A percentile compares a stretch with the other conserved stretches of the same genome.
Conservation (phyloP, 1,139 yeast species). For the Pichia sp. region DNA sequence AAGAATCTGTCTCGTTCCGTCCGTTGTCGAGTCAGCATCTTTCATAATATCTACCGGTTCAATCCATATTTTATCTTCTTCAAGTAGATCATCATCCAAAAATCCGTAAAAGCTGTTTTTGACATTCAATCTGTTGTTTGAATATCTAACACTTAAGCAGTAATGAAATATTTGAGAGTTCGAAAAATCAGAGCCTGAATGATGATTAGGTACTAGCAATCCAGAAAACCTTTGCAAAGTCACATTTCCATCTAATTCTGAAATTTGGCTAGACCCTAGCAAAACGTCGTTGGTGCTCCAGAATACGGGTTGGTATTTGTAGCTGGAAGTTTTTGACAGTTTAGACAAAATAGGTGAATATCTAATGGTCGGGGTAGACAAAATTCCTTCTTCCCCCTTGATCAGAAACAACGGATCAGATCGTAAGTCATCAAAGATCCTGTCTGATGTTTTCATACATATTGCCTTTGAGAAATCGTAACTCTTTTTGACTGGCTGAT, state of each 20-base stretch:
- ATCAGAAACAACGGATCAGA: slow-evolving; percentile 36
- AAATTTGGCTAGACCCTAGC: slow-evolving; percentile 7
- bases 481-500: neutral
- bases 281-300: slow-evolving; percentile 15
- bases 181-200: slow-evolving; percentile 16
- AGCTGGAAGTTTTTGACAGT: neutral
- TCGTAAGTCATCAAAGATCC: slow-evolving; percentile 61
- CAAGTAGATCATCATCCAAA: slow-evolving; percentile 34
- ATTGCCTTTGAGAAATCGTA: slow-evolving; percentile 15
- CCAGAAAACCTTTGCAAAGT: slow-evolving; percentile 22
- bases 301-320: slow-evolving; percentile 13
- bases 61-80: slow-evolving; percentile 32
- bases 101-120: slow-evolving; percentile 31
- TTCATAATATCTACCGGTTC: slow-evolving; percentile 14
- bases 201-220: slow-evolving; percentile 24
- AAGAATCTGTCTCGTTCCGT: slow-evolving; percentile 1
- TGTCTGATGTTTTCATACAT: slow-evolving; percentile 51
- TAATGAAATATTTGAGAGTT: slow-evolving; percentile 27
- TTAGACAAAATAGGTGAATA: slow-evolving; percentile 17
- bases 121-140: slow-evolving; percentile 10
- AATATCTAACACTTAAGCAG: slow-evolving; percentile 26
- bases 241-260: slow-evolving; percentile 6
- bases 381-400: slow-evolving; percentile 25
- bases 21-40: slow-evolving; percentile 10
- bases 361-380: slow-evolving; percentile 24